Evolutionary conservation across 78 protist species (phyloP).

Genomic region (slime mould (Dictyostelium discoideum)): dicty_2.7 NC_007090.3:4622501-4623000

Average conservation of each 20-base stretch:
- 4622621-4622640: neutral
- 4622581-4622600: neutral
- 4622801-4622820: neutral
- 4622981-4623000: slow-evolving; percentile 1
- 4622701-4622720: slow-evolving; percentile 44
- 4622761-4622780: neutral
- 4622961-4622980: neutral
- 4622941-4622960: neutral
- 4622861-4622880: slow-evolving; percentile 65
- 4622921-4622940: slow-evolving; percentile 50
- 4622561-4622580: neutral
- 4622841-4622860: slow-evolving; percentile 38
- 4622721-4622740: neutral
- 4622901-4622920: slow-evolving; percentile 18
- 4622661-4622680: slow-evolving; percentile 30
- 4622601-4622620: neutral
- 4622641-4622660: slow-evolving; percentile 1
- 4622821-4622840: neutral
- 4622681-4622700: slow-evolving; percentile 42
- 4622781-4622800: slow-evolving; percentile 9
- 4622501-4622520: neutral
- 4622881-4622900: slow-evolving; percentile 36
- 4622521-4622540: too few relatives aligned
- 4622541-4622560: too few relatives aligned
- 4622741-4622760: slow-evolving; percentile 6